phyloP scores from a whole-genome alignment of 306 rosid species.

The Lablab purpureus region DNA sequence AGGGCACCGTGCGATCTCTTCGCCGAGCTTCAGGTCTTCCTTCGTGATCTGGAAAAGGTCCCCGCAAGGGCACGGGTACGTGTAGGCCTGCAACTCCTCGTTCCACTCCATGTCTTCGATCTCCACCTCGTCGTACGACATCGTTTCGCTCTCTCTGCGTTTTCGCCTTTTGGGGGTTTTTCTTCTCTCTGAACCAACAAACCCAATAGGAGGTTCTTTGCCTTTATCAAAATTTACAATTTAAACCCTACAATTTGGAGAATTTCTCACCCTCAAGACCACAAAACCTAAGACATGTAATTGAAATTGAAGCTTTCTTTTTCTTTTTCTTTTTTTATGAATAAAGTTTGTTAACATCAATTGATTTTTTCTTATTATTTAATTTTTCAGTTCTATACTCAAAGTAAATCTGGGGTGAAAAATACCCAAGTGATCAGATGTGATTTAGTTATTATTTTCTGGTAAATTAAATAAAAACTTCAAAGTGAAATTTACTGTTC shows the following conservation, averaged over 20 bases:
- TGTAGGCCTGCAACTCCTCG: constrained; percentile 76
- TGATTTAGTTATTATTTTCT: too few species aligned
- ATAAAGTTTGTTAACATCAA: too few species aligned
- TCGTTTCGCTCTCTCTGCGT: constrained; percentile 35
- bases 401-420: too few species aligned
- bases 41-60: constrained; percentile 91
- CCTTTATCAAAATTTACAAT: too few species aligned
- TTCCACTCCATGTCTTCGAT: constrained; percentile 99
- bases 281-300: neutral
- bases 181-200: neutral
- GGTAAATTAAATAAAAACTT: too few species aligned
- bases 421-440: too few species aligned
- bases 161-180: neutral
- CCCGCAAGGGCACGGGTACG: constrained; percentile 96
- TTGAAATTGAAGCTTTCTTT: too few species aligned
- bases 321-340: too few species aligned
- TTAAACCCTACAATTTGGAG: too few species aligned
- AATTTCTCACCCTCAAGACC: neutral
- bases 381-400: too few species aligned
- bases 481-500: too few species aligned
- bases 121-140: constrained; percentile 99
- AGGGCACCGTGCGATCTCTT: constrained; percentile 97
- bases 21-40: constrained; percentile 90
- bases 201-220: neutral
- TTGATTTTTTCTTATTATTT: too few species aligned